Evolutionary conservation across 2,329 filamentous ascomycete species (phyloP).

Genomic region (Fusarium coicis): DNA sequence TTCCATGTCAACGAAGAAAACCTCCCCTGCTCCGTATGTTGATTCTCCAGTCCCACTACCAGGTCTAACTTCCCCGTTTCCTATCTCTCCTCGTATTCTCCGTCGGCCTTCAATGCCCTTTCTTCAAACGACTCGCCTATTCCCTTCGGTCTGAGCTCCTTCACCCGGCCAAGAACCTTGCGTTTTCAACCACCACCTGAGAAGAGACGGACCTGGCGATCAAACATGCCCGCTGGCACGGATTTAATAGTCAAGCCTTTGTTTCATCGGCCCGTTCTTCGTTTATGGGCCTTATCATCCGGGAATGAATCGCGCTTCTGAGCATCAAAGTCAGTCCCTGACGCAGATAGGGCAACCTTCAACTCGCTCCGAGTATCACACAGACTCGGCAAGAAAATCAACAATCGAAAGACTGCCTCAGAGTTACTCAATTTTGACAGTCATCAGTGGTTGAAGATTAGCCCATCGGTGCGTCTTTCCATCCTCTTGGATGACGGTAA

Average conservation of each 20-base stretch:
- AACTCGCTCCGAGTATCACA: neutral
- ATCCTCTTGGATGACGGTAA: slow-evolving; percentile 3
- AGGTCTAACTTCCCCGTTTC: neutral
- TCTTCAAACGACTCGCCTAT: neutral
- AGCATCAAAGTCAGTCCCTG: slow-evolving; percentile 2
- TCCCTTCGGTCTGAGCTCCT: slow-evolving; percentile 10
- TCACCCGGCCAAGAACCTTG: slow-evolving; percentile 8
- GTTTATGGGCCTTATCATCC: slow-evolving; percentile 2
- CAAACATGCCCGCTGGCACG: slow-evolving; percentile 21
- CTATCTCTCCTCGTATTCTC: neutral
- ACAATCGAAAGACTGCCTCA: neutral
- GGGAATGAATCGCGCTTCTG: slow-evolving; percentile 7
- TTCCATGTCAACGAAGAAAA: neutral
- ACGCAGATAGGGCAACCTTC: neutral
- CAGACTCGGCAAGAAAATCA: neutral
- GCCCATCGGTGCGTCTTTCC: neutral
- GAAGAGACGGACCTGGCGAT: slow-evolving; percentile 29
- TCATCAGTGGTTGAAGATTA: neutral
- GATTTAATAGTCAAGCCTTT: slow-evolving; percentile 25
- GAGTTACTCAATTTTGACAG: neutral
- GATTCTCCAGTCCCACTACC: slow-evolving; percentile 11
- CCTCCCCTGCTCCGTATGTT: neutral
- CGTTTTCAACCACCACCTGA: slow-evolving; percentile 28
- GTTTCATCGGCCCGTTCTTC: slow-evolving; percentile 35
- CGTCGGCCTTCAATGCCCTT: slow-evolving; percentile 4